Evolutionary conservation across 2,329 filamentous ascomycete genomes (phyloP), one percentile per base, ranked within the genome.

Genomic region (Cladobotryum mycophilum): DNA sequence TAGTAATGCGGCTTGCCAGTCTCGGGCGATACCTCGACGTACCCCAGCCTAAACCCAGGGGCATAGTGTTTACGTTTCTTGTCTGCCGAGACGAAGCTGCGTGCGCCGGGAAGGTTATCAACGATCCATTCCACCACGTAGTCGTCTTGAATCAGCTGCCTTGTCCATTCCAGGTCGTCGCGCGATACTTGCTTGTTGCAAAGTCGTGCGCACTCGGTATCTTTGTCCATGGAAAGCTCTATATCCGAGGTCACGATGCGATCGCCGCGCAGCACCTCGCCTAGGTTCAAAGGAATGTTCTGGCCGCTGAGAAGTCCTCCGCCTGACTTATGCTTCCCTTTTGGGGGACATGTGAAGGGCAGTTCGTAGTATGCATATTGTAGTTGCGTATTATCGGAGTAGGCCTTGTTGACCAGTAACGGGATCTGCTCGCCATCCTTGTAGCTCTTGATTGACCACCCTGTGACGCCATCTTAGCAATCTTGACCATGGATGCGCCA

Each of bases 111-210:
- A 9, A 96, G 76, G 61, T 95, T 95, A 67, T 96, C 89, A 56
- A 93, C 86, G 58, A 95, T 95, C 90, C 89, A 95, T 68, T 95
- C 89, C 2, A 85, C 84, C n/a, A 93, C 83, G 66, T 93, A 95
- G 35, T 86, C 88, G 48, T 90, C 80, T 54, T 79, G 79, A 37
- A 95, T 84, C 61, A 95, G 71, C 55, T 90, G 76, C 58, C 79
- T 80, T 4, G 87, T 86, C 64, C 82, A 80, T 59, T 79, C 76
- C 52, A 95, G 67, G 43, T 84, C 85, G 42, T 75, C 74, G 37
- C 80, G 76, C 55, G 80, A 79, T 14, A 93, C 74, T 49, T 85
- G 76, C 46, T 77, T 78, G 36, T 78, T 85, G 70, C 90, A 93
- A 11, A 95, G 78, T 59, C 84, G 79, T 54, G 79, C 81, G 59